These are phyloP conservation scores for Lentinula detonsa DNA, from an alignment of 768 basidiomycete species.

Conservation along the genomic window DNA sequence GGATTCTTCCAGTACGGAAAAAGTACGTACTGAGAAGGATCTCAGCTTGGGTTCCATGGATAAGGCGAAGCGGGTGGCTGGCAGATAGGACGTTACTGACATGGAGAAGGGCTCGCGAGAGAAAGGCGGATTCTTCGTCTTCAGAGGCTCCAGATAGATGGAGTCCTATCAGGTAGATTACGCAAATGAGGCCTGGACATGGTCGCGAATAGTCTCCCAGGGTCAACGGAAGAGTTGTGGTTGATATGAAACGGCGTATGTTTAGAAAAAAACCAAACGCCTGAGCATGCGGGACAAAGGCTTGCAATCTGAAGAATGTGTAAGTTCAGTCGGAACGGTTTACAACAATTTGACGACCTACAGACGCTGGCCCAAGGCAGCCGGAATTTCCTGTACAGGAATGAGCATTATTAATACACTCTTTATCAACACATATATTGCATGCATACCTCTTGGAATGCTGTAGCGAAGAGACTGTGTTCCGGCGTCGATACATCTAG, in stretches of 20 bases:
- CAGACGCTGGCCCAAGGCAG: slow-evolving; percentile 30
- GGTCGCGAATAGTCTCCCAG: slow-evolving; percentile 43
- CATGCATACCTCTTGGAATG: neutral
- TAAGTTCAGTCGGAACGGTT: slow-evolving; percentile 7
- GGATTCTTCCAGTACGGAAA: slow-evolving; percentile 29
- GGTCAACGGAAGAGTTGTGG: slow-evolving; percentile 39
- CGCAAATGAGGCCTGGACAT: slow-evolving; percentile 40
- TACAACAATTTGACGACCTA: slow-evolving; percentile 12
- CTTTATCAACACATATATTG: no score
- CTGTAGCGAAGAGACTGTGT: neutral
- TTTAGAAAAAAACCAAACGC: slow-evolving; percentile 67
- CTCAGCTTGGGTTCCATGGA: slow-evolving; percentile 29
- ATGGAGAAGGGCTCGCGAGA: slow-evolving; percentile 40
- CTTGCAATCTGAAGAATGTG: slow-evolving; percentile 38
- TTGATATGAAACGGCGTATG: slow-evolving; percentile 37
- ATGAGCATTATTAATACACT: neutral
- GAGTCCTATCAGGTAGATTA: slow-evolving; percentile 47
- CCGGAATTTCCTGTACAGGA: slow-evolving; percentile 16
- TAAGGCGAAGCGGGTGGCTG: slow-evolving; percentile 19
- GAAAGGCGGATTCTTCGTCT: slow-evolving; percentile 32
- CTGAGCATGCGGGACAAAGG: slow-evolving; percentile 49
- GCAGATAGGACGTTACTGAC: slow-evolving; percentile 10
- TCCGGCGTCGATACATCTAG: neutral
- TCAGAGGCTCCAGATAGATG: slow-evolving; percentile 33
- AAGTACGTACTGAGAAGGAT: slow-evolving; percentile 39